Base-by-base conservation (phyloP, 2,329 filamentous ascomycete genomes). In the Microthyrium microscopicum region DNA sequence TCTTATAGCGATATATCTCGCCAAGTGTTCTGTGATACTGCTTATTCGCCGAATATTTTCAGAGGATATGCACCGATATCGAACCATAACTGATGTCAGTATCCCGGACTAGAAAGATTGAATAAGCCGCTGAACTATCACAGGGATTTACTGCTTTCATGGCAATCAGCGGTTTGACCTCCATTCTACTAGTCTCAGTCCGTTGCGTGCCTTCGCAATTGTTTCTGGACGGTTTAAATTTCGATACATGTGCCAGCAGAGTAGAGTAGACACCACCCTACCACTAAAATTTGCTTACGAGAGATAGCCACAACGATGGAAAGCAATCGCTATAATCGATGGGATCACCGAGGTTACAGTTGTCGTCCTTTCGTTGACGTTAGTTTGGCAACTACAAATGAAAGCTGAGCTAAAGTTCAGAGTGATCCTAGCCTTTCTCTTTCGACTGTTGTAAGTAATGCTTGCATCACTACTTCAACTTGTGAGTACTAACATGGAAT, bases 31-130 rank as follows among this genome's bases (percentile, higher is more conserved):
- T 3, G 37, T 45, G 4, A 40, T 48, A 5, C 24, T 49, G n/a
- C 39, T 52, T 4, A 42, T 48, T 20, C 45, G 42, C 26, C 44
- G 49, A 3, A 34, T 52, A 2, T 52, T 50, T 35, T 45, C 41
- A 5, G 38, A 42, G 4, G 48, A 51, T 31, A 45, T 46, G 40
- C 43, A 39, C 30, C 35, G 33, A 18, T 42, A 44, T 7, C 45
- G 44, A 41, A 26, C 41, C 5, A 39, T 45, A 1, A 51, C 48
- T 21, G 46, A 49, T 21, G 36, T 34, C 29, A 6, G 34, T 29
- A n/a, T 28, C 13, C 12, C 11, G 13, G 8, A 9, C 17, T 29
- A 29, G 12, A 17, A 9, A 29, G 15, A 9, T 29, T 29, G 9
- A n/a, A n/a, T n/a, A n/a, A n/a, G n/a, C n/a, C n/a, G n/a, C n/a